Evolutionary conservation across 2,329 filamentous ascomycete species (phyloP).

Genomic region (Epichloe typhina): DNA sequence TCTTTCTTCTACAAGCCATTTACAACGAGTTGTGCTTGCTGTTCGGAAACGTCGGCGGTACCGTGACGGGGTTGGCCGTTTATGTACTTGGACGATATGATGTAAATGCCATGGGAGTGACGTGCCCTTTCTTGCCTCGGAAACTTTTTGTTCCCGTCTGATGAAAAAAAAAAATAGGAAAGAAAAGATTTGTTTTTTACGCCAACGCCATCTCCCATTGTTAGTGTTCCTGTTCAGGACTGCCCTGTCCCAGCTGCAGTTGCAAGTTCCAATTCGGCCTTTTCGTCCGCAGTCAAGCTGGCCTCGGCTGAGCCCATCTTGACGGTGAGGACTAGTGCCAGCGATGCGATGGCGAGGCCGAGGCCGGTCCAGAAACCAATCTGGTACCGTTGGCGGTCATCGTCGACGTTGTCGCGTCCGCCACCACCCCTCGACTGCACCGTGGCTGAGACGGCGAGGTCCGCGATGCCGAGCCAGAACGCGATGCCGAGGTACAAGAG

Average conservation of each 20-base stretch:
- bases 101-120: too few species aligned
- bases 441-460: constrained; percentile 45
- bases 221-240: constrained; percentile 12
- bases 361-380: constrained; percentile 55
- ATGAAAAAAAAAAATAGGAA: background rate
- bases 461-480: constrained; percentile 56
- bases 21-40: too few species aligned
- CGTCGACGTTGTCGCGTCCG: constrained; percentile 19
- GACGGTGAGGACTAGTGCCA: constrained; percentile 43
- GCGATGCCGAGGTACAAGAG: constrained; percentile 60
- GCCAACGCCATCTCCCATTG: background rate
- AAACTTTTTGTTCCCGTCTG: too few species aligned
- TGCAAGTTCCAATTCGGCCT: constrained; percentile 16
- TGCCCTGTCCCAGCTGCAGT: background rate
- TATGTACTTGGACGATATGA: too few species aligned
- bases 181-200: too few species aligned
- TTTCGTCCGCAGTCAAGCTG: constrained; percentile 45
- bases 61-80: too few species aligned
- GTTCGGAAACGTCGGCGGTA: too few species aligned
- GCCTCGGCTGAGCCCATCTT: constrained; percentile 41
- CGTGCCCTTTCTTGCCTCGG: too few species aligned
- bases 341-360: constrained; percentile 35
- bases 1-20: too few species aligned
- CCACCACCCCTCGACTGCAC: constrained; percentile 11
- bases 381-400: constrained; percentile 41